Percentiles rank a stretch among this genome's conserved stretches.
Conservation (phyloP, 176 grass and related monocot species). For the Sorghum bicolor region DNA sequence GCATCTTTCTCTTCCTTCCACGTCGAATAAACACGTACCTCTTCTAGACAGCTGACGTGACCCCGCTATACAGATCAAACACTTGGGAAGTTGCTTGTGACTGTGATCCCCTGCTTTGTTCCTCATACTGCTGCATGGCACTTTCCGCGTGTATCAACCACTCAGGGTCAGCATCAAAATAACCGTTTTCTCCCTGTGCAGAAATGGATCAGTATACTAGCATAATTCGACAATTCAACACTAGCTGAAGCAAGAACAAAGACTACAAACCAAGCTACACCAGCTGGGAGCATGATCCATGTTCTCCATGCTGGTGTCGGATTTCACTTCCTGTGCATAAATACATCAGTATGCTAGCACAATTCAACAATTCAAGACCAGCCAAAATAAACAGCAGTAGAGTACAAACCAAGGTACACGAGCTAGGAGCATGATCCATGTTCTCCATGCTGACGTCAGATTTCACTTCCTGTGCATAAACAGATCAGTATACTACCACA, state of each 20-base stretch:
- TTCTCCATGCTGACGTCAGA: not conserved
- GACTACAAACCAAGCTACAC: not conserved
- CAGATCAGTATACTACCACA: not conserved
- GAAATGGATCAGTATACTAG: not conserved
- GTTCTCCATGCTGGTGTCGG: not conserved
- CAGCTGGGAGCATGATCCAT: not conserved
- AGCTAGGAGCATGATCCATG: not conserved
- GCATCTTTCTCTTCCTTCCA: not conserved
- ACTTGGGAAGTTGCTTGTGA: not conserved
- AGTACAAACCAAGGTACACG: not conserved
- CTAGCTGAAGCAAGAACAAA: not conserved
- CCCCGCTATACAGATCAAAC: not conserved
- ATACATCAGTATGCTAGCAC: not conserved
- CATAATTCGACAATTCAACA: not conserved
- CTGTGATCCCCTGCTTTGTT: not conserved
- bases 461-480: constrained; percentile 37
- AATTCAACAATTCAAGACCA: not conserved
- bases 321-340: not conserved
- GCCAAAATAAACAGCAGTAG: not conserved
- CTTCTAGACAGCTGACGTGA: not conserved
- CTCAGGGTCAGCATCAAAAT: not conserved
- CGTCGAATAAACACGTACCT: not conserved
- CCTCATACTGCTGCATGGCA: not conserved
- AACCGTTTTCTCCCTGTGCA: not conserved
- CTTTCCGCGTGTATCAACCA: not conserved